Conservation (phyloP, 2,329 filamentous ascomycete species). For the Verticillium nonalfalfae region DNA sequence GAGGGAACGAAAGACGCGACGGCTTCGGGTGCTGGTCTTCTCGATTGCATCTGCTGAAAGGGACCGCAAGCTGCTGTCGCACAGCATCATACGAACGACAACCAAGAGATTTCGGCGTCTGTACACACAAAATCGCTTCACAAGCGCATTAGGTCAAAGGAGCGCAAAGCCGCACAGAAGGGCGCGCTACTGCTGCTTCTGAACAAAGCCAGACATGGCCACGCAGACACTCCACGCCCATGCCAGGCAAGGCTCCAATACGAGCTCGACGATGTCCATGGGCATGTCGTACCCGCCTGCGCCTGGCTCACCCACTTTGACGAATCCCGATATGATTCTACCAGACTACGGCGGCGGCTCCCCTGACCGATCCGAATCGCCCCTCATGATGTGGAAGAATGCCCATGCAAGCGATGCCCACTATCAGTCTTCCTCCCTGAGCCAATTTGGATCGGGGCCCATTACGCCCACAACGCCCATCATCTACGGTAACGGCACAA, state of each 20-base stretch:
- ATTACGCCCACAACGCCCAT: slow-evolving; percentile 54
- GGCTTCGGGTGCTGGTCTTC: not conserved
- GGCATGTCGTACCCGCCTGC: slow-evolving; percentile 34
- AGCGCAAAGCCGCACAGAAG: not conserved
- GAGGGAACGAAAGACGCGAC: not conserved
- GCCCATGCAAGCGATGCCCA: slow-evolving; percentile 28
- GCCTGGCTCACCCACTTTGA: slow-evolving; percentile 77
- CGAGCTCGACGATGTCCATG: slow-evolving; percentile 15
- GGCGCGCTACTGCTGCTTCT: not conserved
- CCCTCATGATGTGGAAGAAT: slow-evolving; percentile 46
- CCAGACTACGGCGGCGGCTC: slow-evolving; percentile 60
- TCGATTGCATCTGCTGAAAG: not conserved
- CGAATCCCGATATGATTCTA: slow-evolving; percentile 91
- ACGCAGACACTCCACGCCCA: slow-evolving; percentile 17
- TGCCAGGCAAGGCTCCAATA: slow-evolving; percentile 13
- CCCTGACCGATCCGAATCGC: slow-evolving; percentile 44
- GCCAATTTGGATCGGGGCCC: slow-evolving; percentile 33
- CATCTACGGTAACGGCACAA: slow-evolving; percentile 63
- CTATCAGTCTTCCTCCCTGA: slow-evolving; percentile 35
- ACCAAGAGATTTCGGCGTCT: not conserved
- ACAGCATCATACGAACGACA: not conserved
- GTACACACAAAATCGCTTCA: not conserved
- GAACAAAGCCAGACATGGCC: slow-evolving; percentile 18
- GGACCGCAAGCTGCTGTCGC: not conserved
- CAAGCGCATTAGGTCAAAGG: no score